Conservation (phyloP, 768 basidiomycete genomes). For the Hemileccinum rubropunctum region DNA sequence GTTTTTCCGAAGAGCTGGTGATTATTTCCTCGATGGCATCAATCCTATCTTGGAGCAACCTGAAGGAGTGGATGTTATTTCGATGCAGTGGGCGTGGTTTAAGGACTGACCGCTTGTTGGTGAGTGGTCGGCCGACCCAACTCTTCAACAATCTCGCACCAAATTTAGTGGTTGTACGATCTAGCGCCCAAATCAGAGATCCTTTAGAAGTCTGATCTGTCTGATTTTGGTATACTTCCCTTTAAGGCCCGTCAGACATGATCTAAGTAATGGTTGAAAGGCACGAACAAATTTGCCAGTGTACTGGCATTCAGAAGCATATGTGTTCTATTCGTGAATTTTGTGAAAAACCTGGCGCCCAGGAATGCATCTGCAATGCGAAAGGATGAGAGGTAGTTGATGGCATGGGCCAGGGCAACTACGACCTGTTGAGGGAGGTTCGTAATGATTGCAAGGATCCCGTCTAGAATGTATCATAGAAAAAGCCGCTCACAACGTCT, state of each 20-base stretch:
- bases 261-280: not conserved
- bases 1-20: constrained; percentile 53
- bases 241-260: constrained; percentile 19
- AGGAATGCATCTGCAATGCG: constrained; percentile 75
- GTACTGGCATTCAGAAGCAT: constrained; percentile 93
- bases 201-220: constrained; percentile 74
- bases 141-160: constrained; percentile 77
- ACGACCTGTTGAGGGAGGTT: constrained; percentile 70
- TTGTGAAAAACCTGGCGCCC: constrained; percentile 74
- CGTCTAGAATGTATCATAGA: constrained; percentile 38
- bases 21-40: constrained; percentile 86
- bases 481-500: not conserved
- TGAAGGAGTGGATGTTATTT: constrained; percentile 29
- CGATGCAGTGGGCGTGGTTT: not conserved
- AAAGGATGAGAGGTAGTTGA: constrained; percentile 71
- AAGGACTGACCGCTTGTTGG: constrained; percentile 57
- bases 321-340: constrained; percentile 71
- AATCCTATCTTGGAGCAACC: constrained; percentile 70
- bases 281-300: constrained; percentile 64
- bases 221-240: constrained; percentile 90
- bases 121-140: constrained; percentile 87
- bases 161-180: constrained; percentile 86
- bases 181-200: constrained; percentile 81
- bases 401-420: constrained; percentile 68
- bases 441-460: constrained; percentile 57